These are phyloP conservation scores for Phoma sp. DNA, from an alignment of 2,329 filamentous ascomycete species.

Conservation along the genomic window DNA sequence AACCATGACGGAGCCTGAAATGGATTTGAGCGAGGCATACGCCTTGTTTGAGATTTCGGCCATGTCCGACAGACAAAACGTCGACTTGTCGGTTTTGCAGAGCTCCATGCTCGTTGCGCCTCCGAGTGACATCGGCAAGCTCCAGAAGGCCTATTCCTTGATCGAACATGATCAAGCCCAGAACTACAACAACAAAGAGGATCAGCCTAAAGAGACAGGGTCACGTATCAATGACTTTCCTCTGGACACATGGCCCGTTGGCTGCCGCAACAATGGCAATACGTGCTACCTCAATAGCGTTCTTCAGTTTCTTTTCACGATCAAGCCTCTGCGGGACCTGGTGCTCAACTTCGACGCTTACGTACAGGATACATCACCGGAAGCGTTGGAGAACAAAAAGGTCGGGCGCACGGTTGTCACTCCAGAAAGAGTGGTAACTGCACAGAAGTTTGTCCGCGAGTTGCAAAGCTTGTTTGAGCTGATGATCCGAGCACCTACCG, in stretches of 20 bases:
- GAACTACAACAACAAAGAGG: slow-evolving; percentile 25
- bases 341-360: slow-evolving; percentile 77
- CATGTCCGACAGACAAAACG: slow-evolving; percentile 57
- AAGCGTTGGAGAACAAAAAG: slow-evolving; percentile 68
- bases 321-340: slow-evolving; percentile 80
- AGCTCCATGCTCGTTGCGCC: slow-evolving; percentile 45
- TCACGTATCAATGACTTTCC: slow-evolving; percentile 36
- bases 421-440: slow-evolving; percentile 62
- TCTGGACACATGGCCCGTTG: slow-evolving; percentile 72
- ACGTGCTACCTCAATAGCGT: slow-evolving; percentile 98
- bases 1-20: slow-evolving; percentile 56
- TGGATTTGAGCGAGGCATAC: slow-evolving; percentile 56
- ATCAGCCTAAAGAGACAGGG: slow-evolving; percentile 19
- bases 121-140: slow-evolving; percentile 53
- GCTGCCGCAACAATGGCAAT: slow-evolving; percentile 91
- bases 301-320: slow-evolving; percentile 91
- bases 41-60: slow-evolving; percentile 55
- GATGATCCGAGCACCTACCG: slow-evolving; percentile 68
- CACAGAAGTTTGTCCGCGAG: slow-evolving; percentile 79
- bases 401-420: slow-evolving; percentile 77
- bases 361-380: slow-evolving; percentile 70
- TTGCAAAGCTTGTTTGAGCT: slow-evolving; percentile 73
- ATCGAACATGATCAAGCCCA: slow-evolving; percentile 47
- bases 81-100: slow-evolving; percentile 53
- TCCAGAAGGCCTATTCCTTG: slow-evolving; percentile 56